A percentile compares a stretch with the other conserved stretches of the same genome.
These are phyloP conservation scores for Xylaria nigripes DNA, from an alignment of 495 filamentous ascomycete genomes.

Conservation along the genomic window DNA sequence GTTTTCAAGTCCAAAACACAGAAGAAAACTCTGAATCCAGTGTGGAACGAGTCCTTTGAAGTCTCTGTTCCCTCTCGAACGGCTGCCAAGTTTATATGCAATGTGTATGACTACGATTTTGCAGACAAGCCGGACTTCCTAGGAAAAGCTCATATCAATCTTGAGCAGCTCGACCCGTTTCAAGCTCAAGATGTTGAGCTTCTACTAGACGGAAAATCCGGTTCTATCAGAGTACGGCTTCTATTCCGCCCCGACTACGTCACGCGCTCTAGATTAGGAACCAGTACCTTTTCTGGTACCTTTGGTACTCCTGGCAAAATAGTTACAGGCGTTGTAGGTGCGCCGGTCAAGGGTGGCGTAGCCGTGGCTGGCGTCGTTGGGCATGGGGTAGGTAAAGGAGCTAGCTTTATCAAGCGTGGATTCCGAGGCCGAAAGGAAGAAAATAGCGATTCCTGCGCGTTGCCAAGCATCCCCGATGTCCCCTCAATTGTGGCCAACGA, in stretches of 20 bases:
- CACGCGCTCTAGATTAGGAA: conserved; percentile 76
- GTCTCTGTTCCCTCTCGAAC: conserved; percentile 71
- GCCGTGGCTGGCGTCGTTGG: conserved; percentile 62
- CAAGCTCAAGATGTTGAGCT: conserved; percentile 60
- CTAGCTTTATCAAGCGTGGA: conserved; percentile 74
- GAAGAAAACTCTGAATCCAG: conserved; percentile 92
- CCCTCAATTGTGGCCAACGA: conserved; percentile 39
- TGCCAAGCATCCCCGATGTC: conserved; percentile 29
- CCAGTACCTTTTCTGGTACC: conserved; percentile 86
- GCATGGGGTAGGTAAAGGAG: conserved; percentile 76
- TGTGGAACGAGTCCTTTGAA: conserved; percentile 96
- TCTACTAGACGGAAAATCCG: conserved; percentile 83
- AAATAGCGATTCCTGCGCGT: conserved; percentile 24
- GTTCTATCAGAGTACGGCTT: conserved; percentile 69
- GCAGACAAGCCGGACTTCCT: conserved; percentile 84
- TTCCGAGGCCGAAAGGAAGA: conserved; percentile 58
- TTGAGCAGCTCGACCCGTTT: conserved; percentile 80
- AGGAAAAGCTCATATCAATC: conserved; percentile 66
- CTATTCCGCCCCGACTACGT: conserved; percentile 96
- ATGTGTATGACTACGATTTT: conserved; percentile 92
- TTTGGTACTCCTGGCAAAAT: conserved; percentile 88
- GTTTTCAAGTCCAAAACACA: conserved; percentile 88
- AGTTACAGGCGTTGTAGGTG: conserved; percentile 67
- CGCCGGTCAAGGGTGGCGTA: conserved; percentile 82
- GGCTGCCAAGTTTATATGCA: conserved; percentile 73